Evolutionary conservation across 306 rosid genomes (phyloP), one percentile per base, ranked within the genome.

Genomic region (Lathyrus sativus): DNA sequence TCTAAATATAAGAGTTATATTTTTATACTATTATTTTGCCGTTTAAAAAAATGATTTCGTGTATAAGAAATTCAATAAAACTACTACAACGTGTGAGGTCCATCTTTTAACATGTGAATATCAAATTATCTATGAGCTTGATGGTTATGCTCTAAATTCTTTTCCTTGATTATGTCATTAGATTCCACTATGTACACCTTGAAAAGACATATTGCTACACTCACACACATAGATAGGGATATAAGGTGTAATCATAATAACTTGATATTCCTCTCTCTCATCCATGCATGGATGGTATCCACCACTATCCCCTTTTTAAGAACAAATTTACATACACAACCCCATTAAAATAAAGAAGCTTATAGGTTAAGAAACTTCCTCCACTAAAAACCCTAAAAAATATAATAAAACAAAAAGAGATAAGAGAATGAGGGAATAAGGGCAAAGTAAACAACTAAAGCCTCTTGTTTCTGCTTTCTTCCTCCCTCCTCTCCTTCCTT

Each of bases 371-470:
- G 99, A 85, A 85, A 88, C 85, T 79, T 82, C 82, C 62, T 79
- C 95, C 92, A 88, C 92, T 86, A 31, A 78, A 19, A 87, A 82
- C 91, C 96, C 91, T 82, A 72, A 86, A 85, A 86, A 80, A 76
- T 79, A 86, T 75, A 86, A 88, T 85, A 87, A 85, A 88, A 90
- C 95, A 90, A 90, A 90, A 88, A 90, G 99, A 84, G 84, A 77
- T 69, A 74, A 72, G 93, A 86, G 86, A 41, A 83, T 74, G 87
- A 83, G 79, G 82, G 88, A 86, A 84, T 80, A 86, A 82, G 88
- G 76, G 82, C 85, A 90, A 90, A 93, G 88, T 84, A 90, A 88
- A 68, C 76, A 83, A 89, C 68, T 59, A 86, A 88, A 81, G 82
- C 77, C 79, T 78, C 84, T 82, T 72, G 26, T 24, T 24, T 62